These are phyloP conservation scores for Mimosa bimucronata DNA, from an alignment of 306 rosid genomes.

Conservation along the genomic window DNA sequence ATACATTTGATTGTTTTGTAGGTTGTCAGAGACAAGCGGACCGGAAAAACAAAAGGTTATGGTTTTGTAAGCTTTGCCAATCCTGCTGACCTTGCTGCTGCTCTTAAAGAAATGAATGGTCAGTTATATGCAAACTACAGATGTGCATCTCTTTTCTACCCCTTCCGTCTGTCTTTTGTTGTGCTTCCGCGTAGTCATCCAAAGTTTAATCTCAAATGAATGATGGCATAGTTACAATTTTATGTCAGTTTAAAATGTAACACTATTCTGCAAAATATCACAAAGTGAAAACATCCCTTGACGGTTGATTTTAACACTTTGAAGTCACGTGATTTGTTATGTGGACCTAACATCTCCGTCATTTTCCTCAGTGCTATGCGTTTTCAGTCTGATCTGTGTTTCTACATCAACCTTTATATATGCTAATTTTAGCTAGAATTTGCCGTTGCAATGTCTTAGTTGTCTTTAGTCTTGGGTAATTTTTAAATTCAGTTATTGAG, in stretches of 20 bases:
- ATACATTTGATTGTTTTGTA: constrained; percentile 25
- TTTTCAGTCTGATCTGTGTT: neutral
- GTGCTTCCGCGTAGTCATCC: neutral
- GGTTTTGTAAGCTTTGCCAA: constrained; percentile 77
- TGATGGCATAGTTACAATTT: neutral
- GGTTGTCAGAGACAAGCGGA: constrained; percentile 79
- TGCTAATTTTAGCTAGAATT: neutral
- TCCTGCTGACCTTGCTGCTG: constrained; percentile 77
- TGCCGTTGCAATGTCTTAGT: neutral
- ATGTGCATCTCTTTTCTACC: constrained; percentile 6
- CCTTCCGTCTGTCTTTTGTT: neutral
- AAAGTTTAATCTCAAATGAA: too few relatives aligned
- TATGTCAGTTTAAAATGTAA: neutral
- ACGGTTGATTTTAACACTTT: neutral
- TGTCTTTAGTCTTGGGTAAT: neutral
- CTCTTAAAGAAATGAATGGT: constrained; percentile 98
- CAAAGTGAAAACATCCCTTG: neutral
- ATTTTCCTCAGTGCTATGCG: neutral
- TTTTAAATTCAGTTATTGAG: neutral
- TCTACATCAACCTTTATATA: neutral
- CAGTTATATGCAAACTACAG: constrained; percentile 29
- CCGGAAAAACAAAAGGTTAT: constrained; percentile 77
- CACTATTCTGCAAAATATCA: too few relatives aligned
- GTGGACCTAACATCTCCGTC: neutral
- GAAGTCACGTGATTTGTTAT: neutral